Conservation (phyloP, 805 yeast species). For the Candida ovalis region DNA sequence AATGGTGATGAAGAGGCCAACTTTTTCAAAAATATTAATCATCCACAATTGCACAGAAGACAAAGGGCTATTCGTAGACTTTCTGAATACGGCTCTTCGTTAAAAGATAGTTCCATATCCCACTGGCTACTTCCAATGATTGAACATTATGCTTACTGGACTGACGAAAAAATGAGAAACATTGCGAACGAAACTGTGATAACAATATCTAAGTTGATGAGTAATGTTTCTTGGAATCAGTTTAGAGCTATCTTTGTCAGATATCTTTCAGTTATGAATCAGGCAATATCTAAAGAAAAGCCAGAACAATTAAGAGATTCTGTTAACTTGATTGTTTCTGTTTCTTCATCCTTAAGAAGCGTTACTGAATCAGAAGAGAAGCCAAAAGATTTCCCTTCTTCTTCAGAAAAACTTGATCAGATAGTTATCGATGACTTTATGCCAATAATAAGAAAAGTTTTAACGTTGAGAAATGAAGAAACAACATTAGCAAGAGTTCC, state of each 20-base stretch:
- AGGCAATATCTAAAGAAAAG: slow-evolving; percentile 25
- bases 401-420: slow-evolving; percentile 35
- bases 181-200: slow-evolving; percentile 62
- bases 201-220: slow-evolving; percentile 56
- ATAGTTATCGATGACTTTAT: slow-evolving; percentile 56
- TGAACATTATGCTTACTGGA: slow-evolving; percentile 68
- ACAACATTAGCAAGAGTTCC: slow-evolving; percentile 74
- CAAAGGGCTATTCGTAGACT: slow-evolving; percentile 76
- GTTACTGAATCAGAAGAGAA: slow-evolving; percentile 4
- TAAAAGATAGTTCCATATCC: slow-evolving; percentile 59
- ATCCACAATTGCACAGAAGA: slow-evolving; percentile 82
- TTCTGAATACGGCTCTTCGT: slow-evolving; percentile 39
- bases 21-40: slow-evolving; percentile 56
- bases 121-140: slow-evolving; percentile 82
- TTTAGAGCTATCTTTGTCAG: slow-evolving; percentile 71
- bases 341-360: slow-evolving; percentile 42
- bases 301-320: slow-evolving; percentile 48
- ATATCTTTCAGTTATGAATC: slow-evolving; percentile 40
- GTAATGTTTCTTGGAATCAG: slow-evolving; percentile 71
- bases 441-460: slow-evolving; percentile 56
- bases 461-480: slow-evolving; percentile 70
- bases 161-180: slow-evolving; percentile 56
- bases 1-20: slow-evolving; percentile 79
- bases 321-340: slow-evolving; percentile 54
- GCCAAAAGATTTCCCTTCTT: slow-evolving; percentile 34